Evolutionary conservation across 1,139 yeast genomes (phyloP), one percentile per base, ranked within the genome.

Genomic region (Yamadazyma membranifaciens): DNA sequence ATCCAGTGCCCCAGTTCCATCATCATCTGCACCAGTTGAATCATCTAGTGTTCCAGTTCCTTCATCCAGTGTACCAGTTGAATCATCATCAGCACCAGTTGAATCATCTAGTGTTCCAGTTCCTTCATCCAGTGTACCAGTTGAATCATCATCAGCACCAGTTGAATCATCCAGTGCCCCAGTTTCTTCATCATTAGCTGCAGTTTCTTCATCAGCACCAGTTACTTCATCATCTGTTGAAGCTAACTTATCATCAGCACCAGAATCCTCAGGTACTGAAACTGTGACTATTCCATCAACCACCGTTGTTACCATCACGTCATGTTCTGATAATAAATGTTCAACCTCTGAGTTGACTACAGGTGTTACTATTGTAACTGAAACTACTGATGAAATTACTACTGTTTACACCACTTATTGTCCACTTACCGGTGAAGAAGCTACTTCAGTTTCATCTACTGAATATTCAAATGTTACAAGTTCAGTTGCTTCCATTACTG

Each of bases 261-360:
- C 28, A 16, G 32, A 13, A 12, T 15, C 40, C 26, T 25, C 38
- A 16, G 15, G 31, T n/a, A 25, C 31, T 31, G 44, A 30, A 17
- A 36, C 42, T 17, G 31, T 34, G 17, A 34, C 44, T n/a, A 31
- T 32, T 27, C 29, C 32, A n/a, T 31, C 38, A n/a, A 38, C 41
- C 9, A 55, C 59, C 20, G 60, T 69, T 46, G 63, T 69, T 44
- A 75, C 81, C 52, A 61, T 75, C 57, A 74, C 80, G 44, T 67
- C 74, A 37, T 75, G 81, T 62, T 47, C 56, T 20, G 59, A 60
- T 50, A 34, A 63, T 56, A 55, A 54, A 45, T 69, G 73, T 51
- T 45, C 59, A 28, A 47, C 57, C 11, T 54, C 56, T 27, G 54
- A 65, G 32, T 62, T 62, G 31, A 56, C 65, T 37, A 58, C 62